Percentiles rank a stretch among this genome's conserved stretches.
phyloP scores from a whole-genome alignment of 805 yeast genomes.

The Pichia heedii region DNA sequence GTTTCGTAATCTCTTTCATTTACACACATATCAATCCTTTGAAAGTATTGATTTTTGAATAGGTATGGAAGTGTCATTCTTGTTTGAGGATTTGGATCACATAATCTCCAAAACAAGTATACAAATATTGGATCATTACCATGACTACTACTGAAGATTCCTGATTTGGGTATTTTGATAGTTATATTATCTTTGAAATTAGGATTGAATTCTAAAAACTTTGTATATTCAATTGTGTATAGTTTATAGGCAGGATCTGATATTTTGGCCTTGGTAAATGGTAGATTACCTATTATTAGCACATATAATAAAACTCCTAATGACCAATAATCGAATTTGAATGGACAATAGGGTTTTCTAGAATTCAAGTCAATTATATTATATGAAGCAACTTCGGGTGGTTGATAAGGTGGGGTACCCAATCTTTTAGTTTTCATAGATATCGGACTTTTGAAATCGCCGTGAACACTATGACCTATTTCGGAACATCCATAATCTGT shows the following conservation, averaged over 20 bases:
- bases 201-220: conserved; percentile 34
- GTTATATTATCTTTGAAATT: conserved; percentile 43
- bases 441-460: conserved; percentile 37
- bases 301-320: conserved; percentile 61
- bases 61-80: conserved; percentile 48
- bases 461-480: conserved; percentile 46
- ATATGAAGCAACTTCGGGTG: conserved; percentile 63
- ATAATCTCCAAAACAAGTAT: conserved; percentile 50
- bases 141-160: conserved; percentile 26
- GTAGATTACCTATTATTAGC: conserved; percentile 47
- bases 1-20: conserved; percentile 32
- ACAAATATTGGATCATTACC: conserved; percentile 13
- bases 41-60: conserved; percentile 59
- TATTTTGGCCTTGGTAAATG: conserved; percentile 44
- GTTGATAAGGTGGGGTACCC: conserved; percentile 75
- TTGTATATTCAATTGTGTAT: conserved; percentile 31
- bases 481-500: conserved; percentile 75
- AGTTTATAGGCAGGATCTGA: conserved; percentile 47
- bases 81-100: conserved; percentile 49
- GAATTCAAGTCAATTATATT: conserved; percentile 23
- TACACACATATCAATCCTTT: conserved; percentile 47
- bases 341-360: conserved; percentile 39
- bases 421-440: conserved; percentile 37
- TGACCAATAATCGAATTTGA: conserved; percentile 64
- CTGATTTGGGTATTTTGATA: conserved; percentile 37